Base-by-base conservation (phyloP, 148 eudicot species). In the Rhododendron henanense region DNA sequence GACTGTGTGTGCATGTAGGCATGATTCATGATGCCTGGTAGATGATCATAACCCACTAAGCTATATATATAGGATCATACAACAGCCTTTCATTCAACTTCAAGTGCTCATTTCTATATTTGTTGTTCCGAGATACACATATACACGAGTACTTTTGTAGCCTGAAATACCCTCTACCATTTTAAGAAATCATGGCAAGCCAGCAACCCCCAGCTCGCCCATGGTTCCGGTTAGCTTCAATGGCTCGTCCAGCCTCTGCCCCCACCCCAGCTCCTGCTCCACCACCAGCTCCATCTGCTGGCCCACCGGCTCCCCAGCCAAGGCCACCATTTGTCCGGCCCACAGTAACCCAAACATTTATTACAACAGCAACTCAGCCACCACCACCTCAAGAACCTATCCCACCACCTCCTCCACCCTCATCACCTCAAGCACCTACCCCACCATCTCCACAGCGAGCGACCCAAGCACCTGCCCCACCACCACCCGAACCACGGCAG, bases 131-230 rank as follows among this genome's bases (percentile, higher is more conserved):
- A 7, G 0, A 78, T 10, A 77, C 2, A 76, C 28, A 28, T 1
- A 31, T 31, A 67, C 15, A 67, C 21, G 5, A 23, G 2, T n/a
- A 71, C 76, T 41, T 41, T 39, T 41, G 79, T 39, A 39, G 50
- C 13, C 44, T 41, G 79, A 23, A 41, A 19, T 21, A 77, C 25
- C 37, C 48, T 77, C 14, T 41, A 37, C 28, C 10, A 19, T 41
- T 25, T 23, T 76, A 15, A 7, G 39, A 48, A 76, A 83, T 37
- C 47, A 93, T 93, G 94, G 85, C 92, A 76, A 90, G 88, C 87
- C 94, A 90, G 51, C 89, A 79, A 87, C 84, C 91, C 61, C 92
- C 90, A 44, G 31, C 88, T 50, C 93, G 92, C 19, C 92, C 93
- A 25, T 88, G 92, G 93, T 90, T 91, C 81, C 91, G 92, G 23